A percentile compares a stretch with the other conserved stretches of the same genome.
These are phyloP conservation scores for Conticribra guillardii DNA, from an alignment of 108 stramenopile species.

Conservation along the genomic window DNA sequence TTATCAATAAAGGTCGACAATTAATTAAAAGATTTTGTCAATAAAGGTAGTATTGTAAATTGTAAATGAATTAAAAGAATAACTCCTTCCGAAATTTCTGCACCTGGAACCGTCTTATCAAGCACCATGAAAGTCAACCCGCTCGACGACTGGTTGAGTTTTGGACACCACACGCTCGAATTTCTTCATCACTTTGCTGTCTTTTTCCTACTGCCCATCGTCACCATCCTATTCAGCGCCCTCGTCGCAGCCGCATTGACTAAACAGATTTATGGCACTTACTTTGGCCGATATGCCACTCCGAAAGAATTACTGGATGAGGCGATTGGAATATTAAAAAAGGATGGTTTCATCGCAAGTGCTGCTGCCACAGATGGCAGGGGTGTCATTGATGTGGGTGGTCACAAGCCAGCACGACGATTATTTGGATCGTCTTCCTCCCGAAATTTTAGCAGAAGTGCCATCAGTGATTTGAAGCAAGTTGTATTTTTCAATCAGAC, in stretches of 20 bases:
- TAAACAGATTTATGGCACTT: not conserved
- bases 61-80: too few relatives aligned
- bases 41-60: too few relatives aligned
- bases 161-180: not conserved
- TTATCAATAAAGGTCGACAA: too few relatives aligned
- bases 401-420: not conserved
- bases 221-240: slow-evolving; percentile 9
- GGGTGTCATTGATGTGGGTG: not conserved
- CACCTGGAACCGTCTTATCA: too few relatives aligned
- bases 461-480: not conserved
- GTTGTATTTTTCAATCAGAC: not conserved
- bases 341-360: not conserved
- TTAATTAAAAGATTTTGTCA: too few relatives aligned
- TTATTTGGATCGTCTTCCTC: not conserved
- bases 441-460: not conserved
- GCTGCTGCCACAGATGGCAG: not conserved
- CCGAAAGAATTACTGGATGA: slow-evolving; percentile 30
- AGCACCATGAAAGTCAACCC: not conserved
- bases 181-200: slow-evolving; percentile 26
- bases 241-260: slow-evolving; percentile 2
- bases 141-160: not conserved
- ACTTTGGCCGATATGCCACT: slow-evolving; percentile 23
- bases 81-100: too few relatives aligned
- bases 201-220: slow-evolving; percentile 25
- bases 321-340: slow-evolving; percentile 17